Evolutionary conservation across 768 basidiomycete species (phyloP).

Genomic region (Hygrophorus russula): DNA sequence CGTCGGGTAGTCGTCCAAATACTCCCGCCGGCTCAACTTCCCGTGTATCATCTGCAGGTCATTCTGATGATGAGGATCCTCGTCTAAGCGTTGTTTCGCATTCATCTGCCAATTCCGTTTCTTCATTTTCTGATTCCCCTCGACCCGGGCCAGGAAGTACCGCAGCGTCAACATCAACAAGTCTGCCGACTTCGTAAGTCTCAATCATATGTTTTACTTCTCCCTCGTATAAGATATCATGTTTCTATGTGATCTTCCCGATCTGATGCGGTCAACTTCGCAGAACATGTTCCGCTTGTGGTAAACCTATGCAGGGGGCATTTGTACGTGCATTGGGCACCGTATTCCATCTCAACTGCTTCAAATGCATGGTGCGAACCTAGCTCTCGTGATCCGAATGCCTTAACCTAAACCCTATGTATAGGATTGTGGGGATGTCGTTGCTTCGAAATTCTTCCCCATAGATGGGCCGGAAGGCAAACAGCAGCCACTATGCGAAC

Average conservation of each 20-base stretch:
- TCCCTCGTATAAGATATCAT: background rate
- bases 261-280: constrained; percentile 16
- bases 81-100: constrained; percentile 37
- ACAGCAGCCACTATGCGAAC: constrained; percentile 93
- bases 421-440: constrained; percentile 93
- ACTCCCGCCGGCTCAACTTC: constrained; percentile 40
- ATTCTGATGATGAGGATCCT: constrained; percentile 36
- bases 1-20: constrained; percentile 43
- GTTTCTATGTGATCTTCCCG: constrained; percentile 13
- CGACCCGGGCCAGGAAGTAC: constrained; percentile 36
- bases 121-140: constrained; percentile 29
- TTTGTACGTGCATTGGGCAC: constrained; percentile 92
- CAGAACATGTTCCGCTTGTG: constrained; percentile 70
- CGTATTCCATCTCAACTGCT: constrained; percentile 95
- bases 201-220: constrained; percentile 1
- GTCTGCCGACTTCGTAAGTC: constrained; percentile 6
- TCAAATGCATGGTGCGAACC: constrained; percentile 83
- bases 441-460: constrained; percentile 98
- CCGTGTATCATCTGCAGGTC: constrained; percentile 41
- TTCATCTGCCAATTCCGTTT: constrained; percentile 44
- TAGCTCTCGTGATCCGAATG: background rate
- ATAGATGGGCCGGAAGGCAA: constrained; percentile 85
- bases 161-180: constrained; percentile 42
- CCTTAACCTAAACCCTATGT: constrained; percentile 6
- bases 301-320: constrained; percentile 81